Evolutionary conservation across 805 yeast genomes (phyloP), one percentile per base, ranked within the genome.

Genomic region (Candida odintsovae): DNA sequence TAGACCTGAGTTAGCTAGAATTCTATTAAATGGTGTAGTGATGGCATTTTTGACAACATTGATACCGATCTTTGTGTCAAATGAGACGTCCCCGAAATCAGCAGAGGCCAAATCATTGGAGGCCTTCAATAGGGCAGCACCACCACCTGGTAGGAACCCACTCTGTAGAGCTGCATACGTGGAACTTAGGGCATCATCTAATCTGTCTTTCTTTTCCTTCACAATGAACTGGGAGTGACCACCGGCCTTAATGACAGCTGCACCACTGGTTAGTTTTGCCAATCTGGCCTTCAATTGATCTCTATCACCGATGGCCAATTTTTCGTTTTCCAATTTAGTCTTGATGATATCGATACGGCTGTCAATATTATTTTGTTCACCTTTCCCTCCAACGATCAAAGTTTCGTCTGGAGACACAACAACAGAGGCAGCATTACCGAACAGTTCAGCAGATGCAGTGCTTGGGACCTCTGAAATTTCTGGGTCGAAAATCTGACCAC

Each of bases 141-240:
- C 99, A 69, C 99, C 99, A 75, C 99, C 99, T 65, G 99, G 99
- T 57, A 94, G 78, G 65, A 94, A 90, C 73, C 99, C 99, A 72
- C 89, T 96, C 72, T 92, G 92, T 54, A 94, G 96, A 55, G 99
- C 99, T 49, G 99, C 97, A 72, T 98, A 89, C 45, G 98, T 94
- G 47, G 99, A 97, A 66, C 94, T 92, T 66, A 94, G 78, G 23
- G 99, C 98, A 74, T 94, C 99, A 62, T 94, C 98, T 65, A 90
- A 88, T 73, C 99, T 86, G 70, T 94, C 99, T 77, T 94, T 94
- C 94, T 94, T 94, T 78, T 94, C 99, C 64, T 97, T 95, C 56
- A 94, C 99, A 74, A 94, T 98, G 56, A 94, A 86, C 74, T 94
- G 98, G 20, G 96, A 86, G 40, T 96, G 69, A 58, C 99, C 99